A percentile compares a stretch with the other conserved stretches of the same genome.
Evolutionary conservation across 2,329 filamentous ascomycete species (phyloP).

Genomic region (Penicillium sp.): DNA sequence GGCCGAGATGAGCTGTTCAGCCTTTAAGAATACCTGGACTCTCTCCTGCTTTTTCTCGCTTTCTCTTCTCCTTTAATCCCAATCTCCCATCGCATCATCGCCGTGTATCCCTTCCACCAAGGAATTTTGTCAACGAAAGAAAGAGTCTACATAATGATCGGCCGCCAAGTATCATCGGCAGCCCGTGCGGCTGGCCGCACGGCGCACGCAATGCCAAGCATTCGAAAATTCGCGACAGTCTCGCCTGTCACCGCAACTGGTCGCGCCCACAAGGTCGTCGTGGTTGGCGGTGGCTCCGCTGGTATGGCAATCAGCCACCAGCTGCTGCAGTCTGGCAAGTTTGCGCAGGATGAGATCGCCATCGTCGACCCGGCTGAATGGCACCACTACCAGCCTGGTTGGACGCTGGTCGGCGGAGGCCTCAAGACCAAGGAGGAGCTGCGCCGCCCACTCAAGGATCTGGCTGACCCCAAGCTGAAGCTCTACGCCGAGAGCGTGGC

Average conservation of each 20-base stretch:
- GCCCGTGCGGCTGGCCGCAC: slow-evolving; percentile 25
- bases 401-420: slow-evolving; percentile 68
- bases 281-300: slow-evolving; percentile 67
- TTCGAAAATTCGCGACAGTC: slow-evolving; percentile 32
- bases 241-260: slow-evolving; percentile 38
- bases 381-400: slow-evolving; percentile 70
- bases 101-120: neutral
- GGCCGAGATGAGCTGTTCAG: slow-evolving; percentile 13
- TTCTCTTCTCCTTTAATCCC: neutral
- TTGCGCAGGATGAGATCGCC: slow-evolving; percentile 62
- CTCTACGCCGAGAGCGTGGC: slow-evolving; percentile 59
- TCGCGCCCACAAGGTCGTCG: slow-evolving; percentile 63
- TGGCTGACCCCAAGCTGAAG: slow-evolving; percentile 63
- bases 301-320: slow-evolving; percentile 68
- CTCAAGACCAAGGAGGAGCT: slow-evolving; percentile 64
- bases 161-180: slow-evolving; percentile 25
- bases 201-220: slow-evolving; percentile 9
- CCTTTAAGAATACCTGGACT: neutral
- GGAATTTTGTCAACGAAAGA: neutral
- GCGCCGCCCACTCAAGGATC: slow-evolving; percentile 50
- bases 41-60: neutral
- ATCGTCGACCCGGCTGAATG: slow-evolving; percentile 63
- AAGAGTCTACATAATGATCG: slow-evolving; percentile 27
- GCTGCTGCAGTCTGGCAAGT: slow-evolving; percentile 61
- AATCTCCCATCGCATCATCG: too few relatives aligned